Evolutionary conservation across 768 basidiomycete genomes (phyloP), one percentile per base, ranked within the genome.

Genomic region (Candolleomyces efflorescens): DNA sequence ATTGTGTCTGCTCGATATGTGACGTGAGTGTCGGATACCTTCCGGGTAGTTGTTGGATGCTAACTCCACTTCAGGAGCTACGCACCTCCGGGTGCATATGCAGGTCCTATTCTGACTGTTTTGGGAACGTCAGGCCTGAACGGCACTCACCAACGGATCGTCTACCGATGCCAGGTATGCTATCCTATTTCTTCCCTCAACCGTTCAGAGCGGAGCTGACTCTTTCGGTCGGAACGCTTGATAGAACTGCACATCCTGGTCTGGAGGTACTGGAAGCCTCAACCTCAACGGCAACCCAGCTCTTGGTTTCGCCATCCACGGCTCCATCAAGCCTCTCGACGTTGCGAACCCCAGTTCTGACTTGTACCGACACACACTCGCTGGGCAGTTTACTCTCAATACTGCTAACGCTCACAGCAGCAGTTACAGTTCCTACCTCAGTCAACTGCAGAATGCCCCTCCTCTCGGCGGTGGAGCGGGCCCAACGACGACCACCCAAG

Each of bases 211-310:
- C 32, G 27, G 11, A 32, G 32, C 41, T 43, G 41, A 20, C 41
- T 13, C 17, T 17, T 5, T 39, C 38, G n/a, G n/a, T 7, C 5
- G 32, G 32, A 32, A 32, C 32, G 11, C 32, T 32, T 12, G 18
- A 36, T 37, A 61, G 47, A 61, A 58, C 38, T 61, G 60, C 41
- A 61, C 60, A 10, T 10, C 44, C n/a, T 61, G 60, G 60, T 23
- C 56, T 2, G 56, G 56, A n/a, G 60, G 60, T 7, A 36, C 60
- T 11, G 47, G 47, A 15, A 39, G 60, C 20, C 54, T 61, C 38
- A 38, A 53, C 15, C 48, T 51, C 11, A 61, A 53, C 47, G 36
- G 56, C 15, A 54, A 36, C 17, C 26, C 54, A 24, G 6, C 32
- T 3, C 54, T 61, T 24, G 60, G 60, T 13, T 58, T 46, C 22